Base-by-base conservation (phyloP, 2,329 filamentous ascomycete genomes). In the Sporothrix luriei region DNA sequence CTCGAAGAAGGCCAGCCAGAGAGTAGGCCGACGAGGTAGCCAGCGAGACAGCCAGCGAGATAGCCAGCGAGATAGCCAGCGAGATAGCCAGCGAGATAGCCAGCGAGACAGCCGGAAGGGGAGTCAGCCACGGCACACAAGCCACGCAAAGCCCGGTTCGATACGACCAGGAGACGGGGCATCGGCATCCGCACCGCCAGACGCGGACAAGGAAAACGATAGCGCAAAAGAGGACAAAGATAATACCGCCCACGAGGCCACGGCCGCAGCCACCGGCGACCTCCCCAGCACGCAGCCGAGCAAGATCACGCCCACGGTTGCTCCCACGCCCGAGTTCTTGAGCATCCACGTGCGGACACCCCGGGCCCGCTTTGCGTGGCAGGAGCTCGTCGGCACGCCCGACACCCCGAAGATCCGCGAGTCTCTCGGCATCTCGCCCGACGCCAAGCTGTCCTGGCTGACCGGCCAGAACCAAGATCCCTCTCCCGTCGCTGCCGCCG, bases 391-490 rank as follows among this genome's bases (percentile, higher is more conserved):
- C 73, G 84, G 83, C 70, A 80, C 80, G 68, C 76, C 77, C 29
- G 79, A 80, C 33, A 69, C 69, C 5, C 70, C 72, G 14, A 71
- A 69, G 46, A 75, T 77, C 21, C 77, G 78, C 48, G 82, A 85
- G 66, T 79, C 84, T 14, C 80, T 84, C 16, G 76, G 83, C 19
- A 77, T 79, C 38, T 89, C 88, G 14, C 88, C 88, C 3, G 85
- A 85, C 72, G 88, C 90, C 65, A 84, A 83, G 68, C 81, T 91
- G 33, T 80, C 85, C 38, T 91, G 89, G 89, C 82, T 88, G 72
- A 84, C 83, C 69, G 82, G 81, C 71, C 80, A 82, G 70, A 79
- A 82, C 73, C 77, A 75, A 13, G 73, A 78, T 14, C 80, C 77
- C 71, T 84, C 81, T 66, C 85, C 82, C 68, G 84, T 82, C 11